Conservation (phyloP, 306 rosid genomes). For the Cucumis cinereus region DNA sequence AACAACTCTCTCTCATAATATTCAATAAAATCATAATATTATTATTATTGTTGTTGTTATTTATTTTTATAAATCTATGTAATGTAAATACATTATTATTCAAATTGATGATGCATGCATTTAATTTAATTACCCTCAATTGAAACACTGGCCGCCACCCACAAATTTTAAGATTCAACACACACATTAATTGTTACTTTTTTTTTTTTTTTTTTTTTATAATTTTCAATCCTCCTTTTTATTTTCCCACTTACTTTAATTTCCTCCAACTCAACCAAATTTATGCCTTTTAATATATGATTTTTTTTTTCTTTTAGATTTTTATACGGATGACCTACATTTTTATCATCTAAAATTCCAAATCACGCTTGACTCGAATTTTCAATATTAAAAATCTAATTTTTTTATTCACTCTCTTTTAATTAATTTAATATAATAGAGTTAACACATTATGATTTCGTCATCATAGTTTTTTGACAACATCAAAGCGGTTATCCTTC, state of each 20-base stretch:
- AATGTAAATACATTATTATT: neutral
- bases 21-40: neutral
- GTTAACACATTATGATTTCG: too few relatives aligned
- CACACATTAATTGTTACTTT: neutral
- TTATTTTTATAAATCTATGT: neutral
- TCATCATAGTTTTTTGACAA: too few relatives aligned
- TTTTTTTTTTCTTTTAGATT: too few relatives aligned
- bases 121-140: neutral
- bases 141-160: neutral
- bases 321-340: too few relatives aligned
- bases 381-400: too few relatives aligned
- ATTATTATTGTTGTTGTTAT: neutral
- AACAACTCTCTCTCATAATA: neutral
- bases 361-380: too few relatives aligned
- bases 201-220: neutral
- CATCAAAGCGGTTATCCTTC: too few relatives aligned
- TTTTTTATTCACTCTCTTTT: too few relatives aligned
- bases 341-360: too few relatives aligned
- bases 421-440: too few relatives aligned
- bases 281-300: too few relatives aligned
- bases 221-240: neutral
- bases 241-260: neutral
- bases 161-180: neutral
- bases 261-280: neutral
- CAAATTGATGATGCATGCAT: neutral